Evolutionary conservation across 371 early-diverging fungal genomes (phyloP).

Genomic region (Synchytrium microbalum): DNA sequence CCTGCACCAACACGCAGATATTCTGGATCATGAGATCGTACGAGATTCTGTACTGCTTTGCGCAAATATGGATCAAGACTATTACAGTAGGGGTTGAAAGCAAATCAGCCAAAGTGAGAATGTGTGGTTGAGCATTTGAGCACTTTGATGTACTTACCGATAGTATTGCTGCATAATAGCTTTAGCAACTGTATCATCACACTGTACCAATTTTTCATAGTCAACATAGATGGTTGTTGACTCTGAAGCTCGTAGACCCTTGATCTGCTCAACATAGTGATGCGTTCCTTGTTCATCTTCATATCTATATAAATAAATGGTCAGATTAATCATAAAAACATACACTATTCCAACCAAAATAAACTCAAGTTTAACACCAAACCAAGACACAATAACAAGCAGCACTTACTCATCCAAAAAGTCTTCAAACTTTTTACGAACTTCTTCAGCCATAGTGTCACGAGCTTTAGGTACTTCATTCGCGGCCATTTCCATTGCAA

Average conservation of each 20-base stretch:
- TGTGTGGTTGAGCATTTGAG: not conserved
- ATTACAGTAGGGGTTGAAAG: not conserved
- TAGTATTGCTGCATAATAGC: conserved; percentile 68
- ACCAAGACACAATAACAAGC: not conserved
- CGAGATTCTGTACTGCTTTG: conserved; percentile 73
- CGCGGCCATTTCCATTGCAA: no score
- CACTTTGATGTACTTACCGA: conserved; percentile 40
- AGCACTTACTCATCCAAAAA: conserved; percentile 58
- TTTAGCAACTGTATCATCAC: conserved; percentile 59
- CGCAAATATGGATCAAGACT: conserved; percentile 70
- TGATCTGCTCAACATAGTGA: conserved; percentile 33
- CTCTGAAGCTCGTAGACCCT: conserved; percentile 15
- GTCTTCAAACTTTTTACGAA: conserved; percentile 65
- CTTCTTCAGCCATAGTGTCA: conserved; percentile 71
- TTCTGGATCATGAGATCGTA: conserved; percentile 55
- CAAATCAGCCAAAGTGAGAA: not conserved
- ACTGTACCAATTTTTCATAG: conserved; percentile 55
- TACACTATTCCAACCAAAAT: not conserved
- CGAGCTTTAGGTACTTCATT: conserved; percentile 49
- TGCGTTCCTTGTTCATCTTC: conserved; percentile 10
- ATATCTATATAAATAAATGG: not conserved
- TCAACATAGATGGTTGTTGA: conserved; percentile 67
- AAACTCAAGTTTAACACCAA: not conserved
- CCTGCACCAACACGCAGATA: conserved; percentile 36
- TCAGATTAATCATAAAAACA: not conserved